Conservation (phyloP, 2,329 filamentous ascomycete species). For the Rutstroemia sp. region DNA sequence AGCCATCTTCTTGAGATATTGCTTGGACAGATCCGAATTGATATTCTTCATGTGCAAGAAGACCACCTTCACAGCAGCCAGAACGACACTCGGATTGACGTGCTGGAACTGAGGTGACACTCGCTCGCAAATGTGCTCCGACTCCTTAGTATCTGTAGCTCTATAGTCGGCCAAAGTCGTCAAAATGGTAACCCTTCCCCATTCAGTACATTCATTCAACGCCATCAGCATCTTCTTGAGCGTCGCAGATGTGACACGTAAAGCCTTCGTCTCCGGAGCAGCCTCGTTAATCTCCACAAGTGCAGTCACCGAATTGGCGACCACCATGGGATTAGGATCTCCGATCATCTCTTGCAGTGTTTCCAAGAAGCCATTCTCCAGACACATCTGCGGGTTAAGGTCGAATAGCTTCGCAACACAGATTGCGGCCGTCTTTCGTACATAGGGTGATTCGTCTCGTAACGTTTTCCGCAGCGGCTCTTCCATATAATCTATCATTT, state of each 20-base stretch:
- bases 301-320: conserved; percentile 93
- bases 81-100: conserved; percentile 91
- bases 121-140: conserved; percentile 95
- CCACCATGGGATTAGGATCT: conserved; percentile 97
- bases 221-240: conserved; percentile 96
- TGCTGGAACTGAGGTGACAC: conserved; percentile 97
- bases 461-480: conserved; percentile 93
- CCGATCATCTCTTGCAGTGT: conserved; percentile 91
- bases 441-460: conserved; percentile 94
- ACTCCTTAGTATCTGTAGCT: conserved; percentile 83
- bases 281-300: conserved; percentile 86
- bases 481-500: conserved; percentile 99
- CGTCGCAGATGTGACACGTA: conserved; percentile 73
- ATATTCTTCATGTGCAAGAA: conserved; percentile 92
- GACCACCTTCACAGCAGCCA: conserved; percentile 96
- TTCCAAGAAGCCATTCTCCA: conserved; percentile 95
- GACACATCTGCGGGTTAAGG: conserved; percentile 81
- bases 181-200: conserved; percentile 91
- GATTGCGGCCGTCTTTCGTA: conserved; percentile 94
- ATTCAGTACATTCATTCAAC: conserved; percentile 96
- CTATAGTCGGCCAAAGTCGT: conserved; percentile 84
- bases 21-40: conserved; percentile 68
- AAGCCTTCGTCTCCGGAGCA: conserved; percentile 80
- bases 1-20: conserved; percentile 97
- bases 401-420: conserved; percentile 98